A percentile compares a stretch with the other conserved stretches of the same genome.
These are phyloP conservation scores for Amanita jacksonii DNA, from an alignment of 768 basidiomycete genomes.

Conservation along the genomic window DNA sequence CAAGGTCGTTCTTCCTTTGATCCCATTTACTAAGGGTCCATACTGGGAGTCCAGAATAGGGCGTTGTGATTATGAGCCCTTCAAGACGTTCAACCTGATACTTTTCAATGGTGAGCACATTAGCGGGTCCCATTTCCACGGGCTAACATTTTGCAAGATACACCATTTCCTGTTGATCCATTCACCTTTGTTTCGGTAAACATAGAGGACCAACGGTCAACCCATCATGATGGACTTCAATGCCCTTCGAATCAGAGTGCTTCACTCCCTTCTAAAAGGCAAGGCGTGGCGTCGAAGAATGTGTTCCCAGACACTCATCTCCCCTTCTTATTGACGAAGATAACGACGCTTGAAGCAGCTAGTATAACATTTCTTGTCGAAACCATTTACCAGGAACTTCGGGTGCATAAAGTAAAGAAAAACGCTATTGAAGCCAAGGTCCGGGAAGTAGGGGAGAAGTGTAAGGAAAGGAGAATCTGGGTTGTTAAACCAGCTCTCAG, in stretches of 20 bases:
- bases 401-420: constrained; percentile 68
- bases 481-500: constrained; percentile 40
- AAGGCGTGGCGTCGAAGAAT: constrained; percentile 35
- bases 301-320: constrained; percentile 63
- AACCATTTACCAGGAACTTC: constrained; percentile 60
- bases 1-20: constrained; percentile 67
- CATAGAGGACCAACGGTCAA: constrained; percentile 27
- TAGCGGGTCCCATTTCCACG: not conserved
- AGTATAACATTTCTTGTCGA: constrained; percentile 65
- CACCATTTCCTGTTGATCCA: constrained; percentile 64
- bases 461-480: constrained; percentile 68
- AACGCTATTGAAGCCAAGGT: constrained; percentile 77
- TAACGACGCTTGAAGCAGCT: constrained; percentile 47
- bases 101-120: constrained; percentile 65
- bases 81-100: constrained; percentile 68
- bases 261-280: constrained; percentile 20
- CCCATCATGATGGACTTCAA: constrained; percentile 14
- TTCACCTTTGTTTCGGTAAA: constrained; percentile 59
- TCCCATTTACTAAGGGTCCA: constrained; percentile 78
- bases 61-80: constrained; percentile 55
- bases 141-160: constrained; percentile 37
- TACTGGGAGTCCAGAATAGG: constrained; percentile 68
- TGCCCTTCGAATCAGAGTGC: constrained; percentile 17
- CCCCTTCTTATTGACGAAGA: constrained; percentile 50
- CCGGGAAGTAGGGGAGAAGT: constrained; percentile 66